Percentiles rank a stretch among this genome's conserved stretches.
Evolutionary conservation across 2,329 filamentous ascomycete genomes (phyloP).

Genomic region (Emmonsiellopsis sp.): DNA sequence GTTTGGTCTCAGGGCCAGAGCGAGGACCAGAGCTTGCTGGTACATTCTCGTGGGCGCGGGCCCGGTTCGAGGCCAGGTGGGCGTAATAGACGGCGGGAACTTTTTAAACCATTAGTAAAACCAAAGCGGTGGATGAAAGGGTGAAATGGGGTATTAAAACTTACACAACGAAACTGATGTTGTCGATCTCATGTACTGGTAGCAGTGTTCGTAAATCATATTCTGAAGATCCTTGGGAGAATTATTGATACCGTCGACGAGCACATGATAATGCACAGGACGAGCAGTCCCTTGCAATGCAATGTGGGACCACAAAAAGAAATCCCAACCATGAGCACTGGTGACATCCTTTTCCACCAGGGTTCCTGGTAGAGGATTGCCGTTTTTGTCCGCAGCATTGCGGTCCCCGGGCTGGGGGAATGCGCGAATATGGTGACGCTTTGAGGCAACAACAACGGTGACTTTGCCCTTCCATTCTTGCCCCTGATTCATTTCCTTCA

Average conservation of each 20-base stretch:
- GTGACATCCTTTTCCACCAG: conserved; percentile 85
- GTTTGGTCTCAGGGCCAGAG: conserved; percentile 28
- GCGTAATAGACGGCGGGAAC: conserved; percentile 90
- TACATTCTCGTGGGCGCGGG: conserved; percentile 60
- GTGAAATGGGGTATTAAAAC: conserved; percentile 7
- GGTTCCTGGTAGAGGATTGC: conserved; percentile 76
- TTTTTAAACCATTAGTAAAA: conserved; percentile 9
- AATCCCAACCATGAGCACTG: conserved; percentile 83
- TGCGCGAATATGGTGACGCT: conserved; percentile 89
- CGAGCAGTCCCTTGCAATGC: conserved; percentile 92
- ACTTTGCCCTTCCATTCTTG: conserved; percentile 51
- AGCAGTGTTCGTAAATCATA: conserved; percentile 91
- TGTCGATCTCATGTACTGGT: conserved; percentile 84
- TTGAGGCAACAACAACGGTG: conserved; percentile 79
- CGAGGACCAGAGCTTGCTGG: conserved; percentile 30
- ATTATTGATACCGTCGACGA: conserved; percentile 69
- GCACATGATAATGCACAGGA: conserved; percentile 84
- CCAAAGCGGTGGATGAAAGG: conserved; percentile 1
- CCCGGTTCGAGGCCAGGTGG: conserved; percentile 75
- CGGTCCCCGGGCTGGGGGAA: conserved; percentile 58
- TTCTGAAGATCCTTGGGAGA: conserved; percentile 62
- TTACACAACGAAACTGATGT: conserved; percentile 73
- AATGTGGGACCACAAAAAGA: conserved; percentile 60
- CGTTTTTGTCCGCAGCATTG: conserved; percentile 56
- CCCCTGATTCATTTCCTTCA: conserved; percentile 33